A percentile compares a stretch with the other conserved stretches of the same genome.
Evolutionary conservation across 306 rosid genomes (phyloP).

Genomic region (Oemleria cerasiformis): DNA sequence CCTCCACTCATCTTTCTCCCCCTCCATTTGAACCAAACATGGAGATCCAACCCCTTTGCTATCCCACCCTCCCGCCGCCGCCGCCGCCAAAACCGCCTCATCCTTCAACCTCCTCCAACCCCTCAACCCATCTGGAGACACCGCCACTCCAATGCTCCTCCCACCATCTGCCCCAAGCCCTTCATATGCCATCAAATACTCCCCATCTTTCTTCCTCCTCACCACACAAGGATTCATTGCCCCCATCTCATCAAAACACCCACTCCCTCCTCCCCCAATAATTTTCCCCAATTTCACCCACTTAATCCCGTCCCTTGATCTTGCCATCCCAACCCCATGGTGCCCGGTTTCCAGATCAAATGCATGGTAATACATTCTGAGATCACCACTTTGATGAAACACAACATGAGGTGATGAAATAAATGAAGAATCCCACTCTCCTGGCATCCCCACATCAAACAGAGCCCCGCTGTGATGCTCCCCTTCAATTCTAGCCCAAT

Average conservation of each 20-base stretch:
- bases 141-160: slow-evolving; percentile 69
- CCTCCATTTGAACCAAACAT: slow-evolving; percentile 62
- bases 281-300: slow-evolving; percentile 77
- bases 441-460: slow-evolving; percentile 59
- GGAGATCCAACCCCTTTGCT: slow-evolving; percentile 59
- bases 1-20: slow-evolving; percentile 60
- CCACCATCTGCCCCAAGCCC: slow-evolving; percentile 60
- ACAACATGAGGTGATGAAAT: slow-evolving; percentile 66
- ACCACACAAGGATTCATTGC: slow-evolving; percentile 48
- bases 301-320: slow-evolving; percentile 80
- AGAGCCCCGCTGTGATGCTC: slow-evolving; percentile 84
- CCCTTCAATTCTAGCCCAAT: slow-evolving; percentile 91
- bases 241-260: slow-evolving; percentile 63
- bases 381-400: slow-evolving; percentile 61
- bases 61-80: slow-evolving; percentile 65
- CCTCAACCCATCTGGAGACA: slow-evolving; percentile 63
- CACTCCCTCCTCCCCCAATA: slow-evolving; percentile 45
- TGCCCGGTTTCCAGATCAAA: slow-evolving; percentile 50
- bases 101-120: slow-evolving; percentile 58
- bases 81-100: slow-evolving; percentile 31
- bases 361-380: slow-evolving; percentile 83
- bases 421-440: slow-evolving; percentile 69
- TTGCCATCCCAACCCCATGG: slow-evolving; percentile 62
- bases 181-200: slow-evolving; percentile 76
- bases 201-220: slow-evolving; percentile 47